A percentile compares a stretch with the other conserved stretches of the same genome.
Evolutionary conservation across 2,329 filamentous ascomycete species (phyloP).

Genomic region (Aspergillus pseudoglaucus): DNA sequence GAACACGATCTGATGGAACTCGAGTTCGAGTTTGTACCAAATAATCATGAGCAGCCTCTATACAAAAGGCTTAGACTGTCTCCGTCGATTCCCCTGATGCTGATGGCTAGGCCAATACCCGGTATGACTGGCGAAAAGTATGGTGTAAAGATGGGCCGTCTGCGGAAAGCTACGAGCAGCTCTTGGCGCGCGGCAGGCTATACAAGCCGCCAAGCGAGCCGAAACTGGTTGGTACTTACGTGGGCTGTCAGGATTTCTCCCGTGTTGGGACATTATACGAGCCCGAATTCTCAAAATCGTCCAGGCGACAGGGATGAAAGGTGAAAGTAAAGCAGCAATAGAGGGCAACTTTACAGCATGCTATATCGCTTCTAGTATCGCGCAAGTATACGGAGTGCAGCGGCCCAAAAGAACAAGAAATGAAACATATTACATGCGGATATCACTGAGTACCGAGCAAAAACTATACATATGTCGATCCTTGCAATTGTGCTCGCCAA

Average conservation of each 20-base stretch:
- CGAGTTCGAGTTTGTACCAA: conserved; percentile 2
- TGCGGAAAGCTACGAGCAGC: neutral
- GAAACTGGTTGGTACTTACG: conserved; percentile 4
- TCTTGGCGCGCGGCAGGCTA: neutral
- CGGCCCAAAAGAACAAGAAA: too few species aligned
- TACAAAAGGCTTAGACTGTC: neutral
- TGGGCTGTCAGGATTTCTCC: conserved; percentile 2
- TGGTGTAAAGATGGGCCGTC: conserved; percentile 2
- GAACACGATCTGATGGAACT: neutral
- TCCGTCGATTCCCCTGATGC: too few species aligned
- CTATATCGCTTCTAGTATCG: too few species aligned
- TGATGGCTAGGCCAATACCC: neutral
- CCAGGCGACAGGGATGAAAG: too few species aligned
- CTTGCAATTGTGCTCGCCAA: too few species aligned
- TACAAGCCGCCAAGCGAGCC: conserved; percentile 1
- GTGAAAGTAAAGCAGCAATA: too few species aligned
- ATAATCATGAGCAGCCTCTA: neutral
- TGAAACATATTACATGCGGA: too few species aligned
- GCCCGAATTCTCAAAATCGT: neutral
- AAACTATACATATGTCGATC: too few species aligned
- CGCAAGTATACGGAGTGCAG: too few species aligned
- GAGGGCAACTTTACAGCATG: too few species aligned
- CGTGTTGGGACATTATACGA: conserved; percentile 5
- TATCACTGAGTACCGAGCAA: too few species aligned
- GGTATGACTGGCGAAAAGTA: conserved; percentile 2